Evolutionary conservation across 1,284 basidiomycete genomes (phyloP).

Genomic region (Cryptococcus sp.): DNA sequence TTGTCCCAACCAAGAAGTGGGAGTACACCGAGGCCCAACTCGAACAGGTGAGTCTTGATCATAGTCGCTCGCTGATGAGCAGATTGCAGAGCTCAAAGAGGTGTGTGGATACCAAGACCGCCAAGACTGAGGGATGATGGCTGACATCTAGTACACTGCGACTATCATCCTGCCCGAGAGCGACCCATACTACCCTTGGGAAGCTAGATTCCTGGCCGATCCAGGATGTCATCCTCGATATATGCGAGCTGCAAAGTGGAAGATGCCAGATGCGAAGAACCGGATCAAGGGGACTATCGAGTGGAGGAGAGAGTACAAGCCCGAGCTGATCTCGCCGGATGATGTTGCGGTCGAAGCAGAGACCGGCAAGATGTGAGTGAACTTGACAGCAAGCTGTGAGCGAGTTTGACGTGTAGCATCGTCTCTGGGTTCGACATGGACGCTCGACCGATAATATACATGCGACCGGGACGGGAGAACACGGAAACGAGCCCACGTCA

Average conservation of each 20-base stretch:
- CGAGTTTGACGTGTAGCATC: conserved; percentile 50
- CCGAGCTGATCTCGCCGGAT: conserved; percentile 71
- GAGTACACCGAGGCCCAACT: conserved; percentile 61
- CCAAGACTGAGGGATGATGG: neutral
- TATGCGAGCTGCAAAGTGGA: conserved; percentile 79
- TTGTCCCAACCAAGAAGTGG: conserved; percentile 53
- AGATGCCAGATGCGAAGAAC: conserved; percentile 65
- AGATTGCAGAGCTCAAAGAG: conserved; percentile 59
- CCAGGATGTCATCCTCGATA: conserved; percentile 71
- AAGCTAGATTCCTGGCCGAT: conserved; percentile 65
- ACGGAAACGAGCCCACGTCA: conserved; percentile 69
- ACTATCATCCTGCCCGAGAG: conserved; percentile 58
- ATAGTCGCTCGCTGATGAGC: neutral
- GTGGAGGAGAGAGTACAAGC: conserved; percentile 74
- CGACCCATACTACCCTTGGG: conserved; percentile 69
- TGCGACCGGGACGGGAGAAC: conserved; percentile 77
- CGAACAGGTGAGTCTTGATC: conserved; percentile 34
- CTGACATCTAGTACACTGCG: conserved; percentile 56
- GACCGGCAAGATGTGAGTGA: conserved; percentile 76
- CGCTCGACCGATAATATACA: conserved; percentile 72
- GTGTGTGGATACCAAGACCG: conserved; percentile 41
- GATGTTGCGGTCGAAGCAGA: conserved; percentile 68
- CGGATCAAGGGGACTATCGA: conserved; percentile 69
- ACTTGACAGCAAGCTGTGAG: neutral
- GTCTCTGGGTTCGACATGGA: conserved; percentile 76